Percentiles rank a stretch among this genome's conserved stretches.
Evolutionary conservation across 2,329 filamentous ascomycete genomes (phyloP).

Genomic region (Trichothecium roseum): DNA sequence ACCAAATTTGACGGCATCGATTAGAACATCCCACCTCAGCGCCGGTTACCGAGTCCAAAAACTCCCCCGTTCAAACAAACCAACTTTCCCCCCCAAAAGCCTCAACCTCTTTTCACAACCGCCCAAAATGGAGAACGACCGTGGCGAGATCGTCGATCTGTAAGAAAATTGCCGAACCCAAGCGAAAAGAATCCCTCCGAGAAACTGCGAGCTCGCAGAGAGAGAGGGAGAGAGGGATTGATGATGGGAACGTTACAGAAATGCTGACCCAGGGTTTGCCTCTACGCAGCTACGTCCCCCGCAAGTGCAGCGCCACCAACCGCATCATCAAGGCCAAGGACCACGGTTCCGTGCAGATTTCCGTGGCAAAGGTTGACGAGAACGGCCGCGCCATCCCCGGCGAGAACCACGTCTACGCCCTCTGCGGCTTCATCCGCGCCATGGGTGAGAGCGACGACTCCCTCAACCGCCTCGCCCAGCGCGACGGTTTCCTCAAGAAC

Average conservation of each 20-base stretch:
- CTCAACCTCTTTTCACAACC: slow-evolving; percentile 21
- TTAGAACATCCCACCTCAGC: slow-evolving; percentile 16
- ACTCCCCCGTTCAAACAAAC: slow-evolving; percentile 2
- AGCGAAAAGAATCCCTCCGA: slow-evolving; percentile 13
- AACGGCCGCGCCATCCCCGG: slow-evolving; percentile 87
- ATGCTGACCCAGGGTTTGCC: neutral
- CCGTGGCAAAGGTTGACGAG: slow-evolving; percentile 97
- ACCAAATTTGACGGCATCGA: slow-evolving; percentile 19
- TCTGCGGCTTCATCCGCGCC: slow-evolving; percentile 94
- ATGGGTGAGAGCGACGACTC: slow-evolving; percentile 98
- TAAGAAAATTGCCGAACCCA: slow-evolving; percentile 40
- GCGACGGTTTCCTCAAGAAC: slow-evolving; percentile 91
- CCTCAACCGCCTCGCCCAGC: slow-evolving; percentile 90
- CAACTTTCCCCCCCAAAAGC: slow-evolving; percentile 13
- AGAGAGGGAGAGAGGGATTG: neutral
- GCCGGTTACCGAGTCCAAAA: slow-evolving; percentile 4
- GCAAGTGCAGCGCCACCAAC: slow-evolving; percentile 98
- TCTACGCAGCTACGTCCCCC: slow-evolving; percentile 74
- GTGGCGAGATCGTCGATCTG: slow-evolving; percentile 99
- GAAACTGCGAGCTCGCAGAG: slow-evolving; percentile 1
- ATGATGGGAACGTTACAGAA: neutral
- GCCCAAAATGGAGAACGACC: slow-evolving; percentile 99
- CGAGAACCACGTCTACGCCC: slow-evolving; percentile 95
- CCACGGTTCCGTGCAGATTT: slow-evolving; percentile 96
- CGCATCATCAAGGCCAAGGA: slow-evolving; percentile 99